These are phyloP conservation scores for Coffea eugenioides DNA, from an alignment of 257 asterid species.

Conservation along the genomic window DNA sequence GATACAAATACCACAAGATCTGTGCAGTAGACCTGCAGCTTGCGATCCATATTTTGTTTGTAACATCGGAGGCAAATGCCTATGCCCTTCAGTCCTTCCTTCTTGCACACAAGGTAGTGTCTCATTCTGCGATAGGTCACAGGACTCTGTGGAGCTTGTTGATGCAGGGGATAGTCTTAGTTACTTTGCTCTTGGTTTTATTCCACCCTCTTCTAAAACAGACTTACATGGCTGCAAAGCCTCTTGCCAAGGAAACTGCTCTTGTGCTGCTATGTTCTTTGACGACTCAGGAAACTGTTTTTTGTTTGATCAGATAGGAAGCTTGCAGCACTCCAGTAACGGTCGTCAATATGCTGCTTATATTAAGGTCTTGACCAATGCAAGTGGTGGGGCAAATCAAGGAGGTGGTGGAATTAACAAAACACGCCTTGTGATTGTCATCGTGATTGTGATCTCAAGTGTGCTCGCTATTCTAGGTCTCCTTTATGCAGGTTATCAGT, in stretches of 20 bases:
- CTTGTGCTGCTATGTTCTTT: constrained; percentile 76
- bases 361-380: constrained; percentile 38
- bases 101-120: constrained; percentile 46
- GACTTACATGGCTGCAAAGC: constrained; percentile 68
- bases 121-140: constrained; percentile 44
- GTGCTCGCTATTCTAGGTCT: constrained; percentile 44
- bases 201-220: constrained; percentile 50
- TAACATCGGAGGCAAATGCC: constrained; percentile 59
- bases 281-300: constrained; percentile 67
- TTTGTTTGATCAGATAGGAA: constrained; percentile 67
- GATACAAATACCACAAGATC: constrained; percentile 61
- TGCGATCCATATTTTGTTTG: constrained; percentile 69
- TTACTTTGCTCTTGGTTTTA: constrained; percentile 58
- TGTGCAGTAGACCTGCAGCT: constrained; percentile 72
- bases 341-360: constrained; percentile 39
- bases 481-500: constrained; percentile 40
- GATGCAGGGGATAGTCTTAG: constrained; percentile 58
- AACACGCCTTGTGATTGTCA: constrained; percentile 40
- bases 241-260: constrained; percentile 61
- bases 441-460: constrained; percentile 48
- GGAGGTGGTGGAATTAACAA: constrained; percentile 27
- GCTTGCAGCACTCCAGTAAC: constrained; percentile 35
- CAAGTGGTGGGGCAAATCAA: constrained; percentile 12
- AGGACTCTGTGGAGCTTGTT: constrained; percentile 45
- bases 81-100: constrained; percentile 60